Conservation (phyloP, 345 rosid genomes). For the Arabidopsis suecica region DNA sequence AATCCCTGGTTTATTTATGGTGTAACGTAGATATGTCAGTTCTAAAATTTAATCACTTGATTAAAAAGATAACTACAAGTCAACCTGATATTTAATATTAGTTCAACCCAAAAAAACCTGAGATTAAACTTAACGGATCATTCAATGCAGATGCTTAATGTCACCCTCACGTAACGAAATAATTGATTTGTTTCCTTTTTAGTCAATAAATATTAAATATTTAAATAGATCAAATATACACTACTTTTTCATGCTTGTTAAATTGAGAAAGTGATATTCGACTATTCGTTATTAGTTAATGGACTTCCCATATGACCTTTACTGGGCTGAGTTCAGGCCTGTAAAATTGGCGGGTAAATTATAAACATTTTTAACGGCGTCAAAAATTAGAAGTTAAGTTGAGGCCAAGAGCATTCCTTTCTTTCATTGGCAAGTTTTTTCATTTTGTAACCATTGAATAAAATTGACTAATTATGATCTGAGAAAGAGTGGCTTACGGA, state of each 20-base stretch:
- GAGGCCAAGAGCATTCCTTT: background rate
- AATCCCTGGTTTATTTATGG: constrained; percentile 5
- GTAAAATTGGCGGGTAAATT: constrained; percentile 21
- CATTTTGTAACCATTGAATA: constrained; percentile 11
- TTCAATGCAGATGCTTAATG: constrained; percentile 18
- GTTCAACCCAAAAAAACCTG: background rate
- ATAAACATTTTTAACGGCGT: background rate
- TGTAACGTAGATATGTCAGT: constrained; percentile 21
- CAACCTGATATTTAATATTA: constrained; percentile 21
- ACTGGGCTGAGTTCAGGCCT: background rate
- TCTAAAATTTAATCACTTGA: background rate
- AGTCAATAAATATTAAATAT: background rate
- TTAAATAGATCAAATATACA: background rate
- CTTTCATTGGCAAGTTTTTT: background rate
- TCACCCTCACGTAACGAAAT: constrained; percentile 20
- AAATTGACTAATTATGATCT: constrained; percentile 20
- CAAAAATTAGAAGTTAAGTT: background rate
- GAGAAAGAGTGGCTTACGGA: constrained; percentile 24
- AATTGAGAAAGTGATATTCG: background rate
- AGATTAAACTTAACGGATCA: constrained; percentile 27
- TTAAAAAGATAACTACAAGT: constrained; percentile 1
- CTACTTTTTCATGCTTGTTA: background rate
- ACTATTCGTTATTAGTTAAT: background rate
- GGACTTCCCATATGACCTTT: background rate
- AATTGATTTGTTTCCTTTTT: constrained; percentile 8